Base-by-base conservation (phyloP, 2,329 filamentous ascomycete genomes). In the Alternaria burnsii region DNA sequence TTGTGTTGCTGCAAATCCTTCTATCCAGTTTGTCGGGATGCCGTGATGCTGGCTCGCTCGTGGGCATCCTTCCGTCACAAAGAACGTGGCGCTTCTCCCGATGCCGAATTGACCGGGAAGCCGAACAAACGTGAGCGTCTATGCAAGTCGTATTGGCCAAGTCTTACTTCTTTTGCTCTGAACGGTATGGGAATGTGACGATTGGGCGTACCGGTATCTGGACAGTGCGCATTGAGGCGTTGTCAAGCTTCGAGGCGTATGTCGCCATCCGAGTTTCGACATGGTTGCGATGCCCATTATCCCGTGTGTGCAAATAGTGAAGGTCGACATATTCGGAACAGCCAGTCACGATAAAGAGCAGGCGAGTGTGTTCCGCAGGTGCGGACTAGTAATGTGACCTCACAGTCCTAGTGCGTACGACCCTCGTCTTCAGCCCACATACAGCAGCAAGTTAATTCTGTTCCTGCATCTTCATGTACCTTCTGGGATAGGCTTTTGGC, bases 81-180 rank as follows among this genome's bases (percentile, higher is more conserved):
- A 71, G 50, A 66, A 58, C 63, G 59, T 68, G 70, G 67, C 67
- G 65, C 61, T 67, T 65, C 55, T 58, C 63, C 67, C 67, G 65
- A 67, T 59, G 58, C 61, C 63, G 64, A 70, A 50, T 18, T 34
- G 43, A 50, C 52, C 41, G 54, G 28, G 57, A 41, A 44, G 32
- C 55, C 52, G 58, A 56, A 46, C 32, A 34, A 66, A 64, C 57
- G 61, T 64, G 61, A 68, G 54, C 30, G 38, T 22, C 42, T 52
- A 46, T 47, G 65, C 46, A 51, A 52, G 55, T 67, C 54, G 65
- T 64, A 72, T 71, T 71, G 59, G 58, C 55, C 38, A 64, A 44
- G 61, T 58, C 58, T 48, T n/a, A 22, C 50, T 52, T 58, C 34
- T 59, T n/a, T 41, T 36, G 10, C 52, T 48, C 24, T 38, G 9